A percentile compares a stretch with the other conserved stretches of the same genome.
Evolutionary conservation across 306 rosid species (phyloP).

Genomic region (Cicer cuneatum): DNA sequence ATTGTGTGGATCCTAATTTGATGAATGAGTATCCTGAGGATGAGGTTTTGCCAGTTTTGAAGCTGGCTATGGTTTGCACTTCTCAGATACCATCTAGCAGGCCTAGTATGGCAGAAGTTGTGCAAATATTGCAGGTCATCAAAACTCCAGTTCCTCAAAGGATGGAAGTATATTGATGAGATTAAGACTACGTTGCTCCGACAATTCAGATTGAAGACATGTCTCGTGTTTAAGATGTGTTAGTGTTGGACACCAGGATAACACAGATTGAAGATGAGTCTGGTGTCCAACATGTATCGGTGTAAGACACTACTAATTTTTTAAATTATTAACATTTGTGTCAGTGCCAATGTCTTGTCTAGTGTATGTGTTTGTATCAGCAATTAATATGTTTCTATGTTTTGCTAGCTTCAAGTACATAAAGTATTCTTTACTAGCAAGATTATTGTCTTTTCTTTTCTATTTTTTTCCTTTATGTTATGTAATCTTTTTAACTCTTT

Average conservation of each 20-base stretch:
- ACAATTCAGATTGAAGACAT: no score
- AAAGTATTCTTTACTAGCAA: conserved; percentile 23
- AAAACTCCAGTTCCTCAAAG: conserved; percentile 82
- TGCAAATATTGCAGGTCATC: conserved; percentile 77
- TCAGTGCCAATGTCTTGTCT: no score
- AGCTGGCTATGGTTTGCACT: conserved; percentile 78
- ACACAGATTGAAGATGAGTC: no score
- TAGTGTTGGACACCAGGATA: no score
- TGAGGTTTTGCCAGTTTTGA: conserved; percentile 79
- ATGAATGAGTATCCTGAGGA: conserved; percentile 74
- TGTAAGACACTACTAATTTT: no score
- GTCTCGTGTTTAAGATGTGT: no score
- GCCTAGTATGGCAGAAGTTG: conserved; percentile 90
- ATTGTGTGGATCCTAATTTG: conserved; percentile 65
- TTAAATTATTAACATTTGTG: no score
- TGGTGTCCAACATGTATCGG: no score
- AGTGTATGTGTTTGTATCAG: no score
- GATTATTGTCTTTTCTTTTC: background rate
- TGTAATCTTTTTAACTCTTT: conserved; percentile 7
- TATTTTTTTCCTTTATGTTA: background rate
- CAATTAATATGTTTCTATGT: background rate
- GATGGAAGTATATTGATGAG: conserved; percentile 58
- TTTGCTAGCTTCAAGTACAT: conserved; percentile 40
- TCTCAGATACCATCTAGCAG: conserved; percentile 85
- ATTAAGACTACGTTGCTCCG: background rate